These are phyloP conservation scores for Xylaria sp. DNA, from an alignment of 2,329 filamentous ascomycete genomes.

Conservation along the genomic window DNA sequence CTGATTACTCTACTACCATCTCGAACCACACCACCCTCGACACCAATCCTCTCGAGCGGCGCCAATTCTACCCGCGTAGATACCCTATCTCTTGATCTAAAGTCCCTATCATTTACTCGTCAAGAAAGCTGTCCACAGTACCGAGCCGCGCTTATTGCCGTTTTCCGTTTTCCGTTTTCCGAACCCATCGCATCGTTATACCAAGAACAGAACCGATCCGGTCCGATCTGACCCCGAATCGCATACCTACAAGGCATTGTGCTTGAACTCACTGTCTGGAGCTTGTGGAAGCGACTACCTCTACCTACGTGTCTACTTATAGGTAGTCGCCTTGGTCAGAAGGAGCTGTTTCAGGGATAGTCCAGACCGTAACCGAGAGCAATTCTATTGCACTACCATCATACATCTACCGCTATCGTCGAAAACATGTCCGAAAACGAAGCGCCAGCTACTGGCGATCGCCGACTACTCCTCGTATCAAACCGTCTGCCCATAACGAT, in stretches of 20 bases:
- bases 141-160: background rate
- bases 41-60: background rate
- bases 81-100: background rate
- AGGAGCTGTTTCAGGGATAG: background rate
- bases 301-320: background rate
- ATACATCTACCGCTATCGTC: background rate
- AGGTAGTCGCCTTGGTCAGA: background rate
- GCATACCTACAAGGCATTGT: background rate
- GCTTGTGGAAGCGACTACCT: background rate
- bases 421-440: conserved; percentile 42
- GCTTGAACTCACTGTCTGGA: background rate
- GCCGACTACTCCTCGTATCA: conserved; percentile 81
- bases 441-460: conserved; percentile 41
- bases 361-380: conserved; percentile 1
- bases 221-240: background rate
- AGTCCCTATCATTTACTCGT: background rate
- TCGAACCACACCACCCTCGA: background rate
- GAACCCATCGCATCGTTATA: background rate
- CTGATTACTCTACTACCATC: background rate
- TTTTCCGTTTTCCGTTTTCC: background rate
- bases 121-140: background rate
- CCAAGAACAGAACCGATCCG: background rate
- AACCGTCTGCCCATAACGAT: conserved; percentile 97
- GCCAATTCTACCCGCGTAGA: background rate
- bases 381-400: background rate